A percentile compares a stretch with the other conserved stretches of the same genome.
phyloP scores from a whole-genome alignment of 495 filamentous ascomycete genomes.

The Lasiosphaeria miniovina region DNA sequence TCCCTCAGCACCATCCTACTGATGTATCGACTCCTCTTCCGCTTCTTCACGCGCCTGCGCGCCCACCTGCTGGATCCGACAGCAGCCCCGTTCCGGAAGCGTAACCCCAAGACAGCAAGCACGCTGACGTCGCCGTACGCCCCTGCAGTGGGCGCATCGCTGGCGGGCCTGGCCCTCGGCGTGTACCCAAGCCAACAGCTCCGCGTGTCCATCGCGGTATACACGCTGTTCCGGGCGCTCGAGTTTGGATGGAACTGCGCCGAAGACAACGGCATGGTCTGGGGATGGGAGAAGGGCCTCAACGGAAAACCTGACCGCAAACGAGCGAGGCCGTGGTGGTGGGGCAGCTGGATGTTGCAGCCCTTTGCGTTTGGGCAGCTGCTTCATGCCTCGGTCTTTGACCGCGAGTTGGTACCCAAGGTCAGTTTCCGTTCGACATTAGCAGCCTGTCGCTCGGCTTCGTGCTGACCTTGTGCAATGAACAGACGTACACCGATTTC shows the following conservation, averaged over 20 bases:
- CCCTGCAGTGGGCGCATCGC: conserved; percentile 80
- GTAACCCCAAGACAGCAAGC: conserved; percentile 72
- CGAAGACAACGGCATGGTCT: conserved; percentile 77
- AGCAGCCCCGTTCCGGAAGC: conserved; percentile 70
- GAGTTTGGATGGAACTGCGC: conserved; percentile 84
- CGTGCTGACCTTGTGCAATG: conserved; percentile 6
- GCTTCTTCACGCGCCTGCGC: conserved; percentile 81
- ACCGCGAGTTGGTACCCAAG: conserved; percentile 78
- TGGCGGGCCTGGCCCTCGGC: conserved; percentile 78
- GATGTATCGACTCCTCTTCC: conserved; percentile 82
- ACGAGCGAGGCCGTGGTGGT: conserved; percentile 71
- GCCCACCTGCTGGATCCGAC: conserved; percentile 70
- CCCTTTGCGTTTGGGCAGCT: conserved; percentile 89
- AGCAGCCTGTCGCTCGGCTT: not conserved
- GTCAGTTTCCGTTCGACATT: conserved; percentile 17
- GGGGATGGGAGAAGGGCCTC: conserved; percentile 47
- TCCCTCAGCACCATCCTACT: conserved; percentile 81
- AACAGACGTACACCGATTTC: conserved; percentile 63
- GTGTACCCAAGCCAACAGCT: conserved; percentile 75
- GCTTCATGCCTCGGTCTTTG: conserved; percentile 88
- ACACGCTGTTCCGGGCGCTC: conserved; percentile 69
- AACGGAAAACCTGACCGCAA: conserved; percentile 34
- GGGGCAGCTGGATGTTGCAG: conserved; percentile 94
- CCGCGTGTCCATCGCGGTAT: conserved; percentile 76
- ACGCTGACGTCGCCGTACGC: conserved; percentile 78